Evolutionary conservation across 2,329 filamentous ascomycete species (phyloP).

Genomic region (Dactylellina sp.): DNA sequence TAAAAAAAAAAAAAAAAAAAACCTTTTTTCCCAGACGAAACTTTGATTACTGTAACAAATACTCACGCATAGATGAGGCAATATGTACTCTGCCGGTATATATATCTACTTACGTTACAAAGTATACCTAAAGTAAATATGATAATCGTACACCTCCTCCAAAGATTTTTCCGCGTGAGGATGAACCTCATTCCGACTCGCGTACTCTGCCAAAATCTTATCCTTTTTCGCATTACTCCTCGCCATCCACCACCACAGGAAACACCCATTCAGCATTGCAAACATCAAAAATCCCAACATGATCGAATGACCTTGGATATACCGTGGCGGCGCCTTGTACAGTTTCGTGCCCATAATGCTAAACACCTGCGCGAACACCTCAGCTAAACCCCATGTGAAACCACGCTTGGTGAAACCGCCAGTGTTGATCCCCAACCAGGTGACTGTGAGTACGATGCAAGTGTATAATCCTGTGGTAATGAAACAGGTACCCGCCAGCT

Average conservation of each 20-base stretch:
- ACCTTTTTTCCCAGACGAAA: background rate
- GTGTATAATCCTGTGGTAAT: constrained; percentile 36
- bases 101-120: constrained; percentile 26
- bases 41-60: background rate
- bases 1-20: too few species aligned
- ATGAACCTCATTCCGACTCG: constrained; percentile 20
- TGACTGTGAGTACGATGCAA: constrained; percentile 28
- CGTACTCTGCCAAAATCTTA: constrained; percentile 34
- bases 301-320: constrained; percentile 36
- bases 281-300: constrained; percentile 27
- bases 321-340: constrained; percentile 31
- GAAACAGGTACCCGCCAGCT: constrained; percentile 20
- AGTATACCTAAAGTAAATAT: constrained; percentile 41
- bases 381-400: constrained; percentile 32
- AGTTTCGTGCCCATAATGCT: constrained; percentile 39
- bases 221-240: constrained; percentile 33
- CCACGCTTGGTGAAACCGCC: constrained; percentile 42
- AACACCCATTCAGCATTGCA: constrained; percentile 7
- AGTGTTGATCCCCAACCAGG: constrained; percentile 41
- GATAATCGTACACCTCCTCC: constrained; percentile 33
- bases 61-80: constrained; percentile 2
- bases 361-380: constrained; percentile 38
- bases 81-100: background rate
- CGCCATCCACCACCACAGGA: constrained; percentile 37
- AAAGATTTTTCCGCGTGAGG: constrained; percentile 27